Evolutionary conservation across 2,329 filamentous ascomycete genomes (phyloP), one percentile per base, ranked within the genome.

Genomic region (Fusarium tupiense): DNA sequence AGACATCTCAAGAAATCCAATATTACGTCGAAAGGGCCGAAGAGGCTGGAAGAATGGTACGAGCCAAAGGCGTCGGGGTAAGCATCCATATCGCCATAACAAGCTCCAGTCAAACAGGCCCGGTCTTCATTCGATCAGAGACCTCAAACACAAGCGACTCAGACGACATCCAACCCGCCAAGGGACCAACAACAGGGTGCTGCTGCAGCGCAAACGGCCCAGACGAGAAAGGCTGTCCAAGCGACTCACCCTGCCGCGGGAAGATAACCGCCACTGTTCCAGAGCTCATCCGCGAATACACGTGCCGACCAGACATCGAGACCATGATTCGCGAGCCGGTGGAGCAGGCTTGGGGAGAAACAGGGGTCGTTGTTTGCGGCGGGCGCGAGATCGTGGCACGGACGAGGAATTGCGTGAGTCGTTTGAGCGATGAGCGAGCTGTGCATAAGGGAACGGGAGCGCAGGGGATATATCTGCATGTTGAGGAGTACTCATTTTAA

Each of bases 361-460:
- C 89, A n/a, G 87, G 86, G 2, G 86, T 91, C 0, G 86, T 90
- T 0, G 89, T 90, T 0, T 91, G 89, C 69, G 90, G 89, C 20
- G 90, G 89, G 3, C 85, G 85, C 58, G 86, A 86, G 53, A 81
- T 91, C 31, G 88, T 89, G 4, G 83, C 88, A 6, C 82, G 82
- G 52, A 86, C 88, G 20, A 83, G 90, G 64, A 91, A 89, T 72
- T 86, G 84, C 64, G 88, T 91, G 6, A 86, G 87, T 5, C 82
- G 81, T 37, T 70, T 91, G 69, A 90, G 88, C 61, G 89, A 91
- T 74, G 89, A 91, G 81, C 82, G 90, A 46, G 90, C 87, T 2
- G 89, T 91, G 29, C 90, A 91, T 77, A 91, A 91, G 79, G 90
- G 90, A 10, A 91, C 89, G 0, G 89, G 88, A 2, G 89, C 90